Percentiles rank a stretch among this genome's conserved stretches.
Conservation (phyloP, 1,284 basidiomycete species). For the Heliocybe sulcata region DNA sequence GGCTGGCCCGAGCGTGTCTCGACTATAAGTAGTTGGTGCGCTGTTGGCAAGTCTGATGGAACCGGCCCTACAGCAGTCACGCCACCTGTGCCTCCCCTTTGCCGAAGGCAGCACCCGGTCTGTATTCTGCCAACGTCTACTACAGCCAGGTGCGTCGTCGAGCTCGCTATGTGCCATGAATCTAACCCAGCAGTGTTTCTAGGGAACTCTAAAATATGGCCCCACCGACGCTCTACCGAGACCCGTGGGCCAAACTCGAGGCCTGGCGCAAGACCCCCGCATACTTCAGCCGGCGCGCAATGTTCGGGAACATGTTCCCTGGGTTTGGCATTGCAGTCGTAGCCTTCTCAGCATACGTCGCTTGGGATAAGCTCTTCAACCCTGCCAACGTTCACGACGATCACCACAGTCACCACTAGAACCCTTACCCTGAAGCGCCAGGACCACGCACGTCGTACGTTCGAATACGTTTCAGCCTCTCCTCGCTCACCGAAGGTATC, state of each 20-base stretch:
- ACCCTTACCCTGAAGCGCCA: neutral
- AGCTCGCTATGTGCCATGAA: neutral
- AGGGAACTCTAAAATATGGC: slow-evolving; percentile 4
- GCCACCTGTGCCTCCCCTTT: slow-evolving; percentile 18
- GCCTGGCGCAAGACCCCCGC: slow-evolving; percentile 89
- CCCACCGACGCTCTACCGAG: slow-evolving; percentile 66
- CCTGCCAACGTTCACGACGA: slow-evolving; percentile 20
- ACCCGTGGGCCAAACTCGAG: slow-evolving; percentile 92
- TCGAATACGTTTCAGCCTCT: neutral
- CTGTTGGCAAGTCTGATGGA: slow-evolving; percentile 38
- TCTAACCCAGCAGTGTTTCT: neutral
- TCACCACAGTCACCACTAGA: neutral
- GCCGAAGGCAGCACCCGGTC: neutral
- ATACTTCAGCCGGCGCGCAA: slow-evolving; percentile 77
- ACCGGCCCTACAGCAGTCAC: slow-evolving; percentile 56
- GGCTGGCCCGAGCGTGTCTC: slow-evolving; percentile 18
- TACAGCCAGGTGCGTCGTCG: neutral
- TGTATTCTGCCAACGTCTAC: neutral
- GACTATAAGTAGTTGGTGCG: slow-evolving; percentile 17
- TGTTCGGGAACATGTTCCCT: slow-evolving; percentile 87
- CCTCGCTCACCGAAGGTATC: no score
- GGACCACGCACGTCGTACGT: neutral
- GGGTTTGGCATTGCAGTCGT: slow-evolving; percentile 89
- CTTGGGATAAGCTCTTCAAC: slow-evolving; percentile 66
- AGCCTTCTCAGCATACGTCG: slow-evolving; percentile 86